Conservation (phyloP, 2,329 filamentous ascomycete genomes). For the Pseudocercospora vitis region DNA sequence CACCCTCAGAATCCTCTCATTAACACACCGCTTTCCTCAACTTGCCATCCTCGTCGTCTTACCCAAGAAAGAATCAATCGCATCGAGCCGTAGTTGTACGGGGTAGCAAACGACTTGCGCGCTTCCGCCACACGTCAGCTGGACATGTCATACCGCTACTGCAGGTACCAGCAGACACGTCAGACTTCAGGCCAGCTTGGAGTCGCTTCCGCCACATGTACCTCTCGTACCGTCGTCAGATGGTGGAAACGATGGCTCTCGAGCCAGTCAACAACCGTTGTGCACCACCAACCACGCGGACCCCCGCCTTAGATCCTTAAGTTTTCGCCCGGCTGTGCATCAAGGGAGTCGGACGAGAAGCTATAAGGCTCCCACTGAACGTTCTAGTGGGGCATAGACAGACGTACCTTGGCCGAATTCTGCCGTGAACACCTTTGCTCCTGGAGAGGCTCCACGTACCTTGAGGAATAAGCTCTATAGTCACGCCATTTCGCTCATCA, state of each 20-base stretch:
- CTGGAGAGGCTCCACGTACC: too few species aligned
- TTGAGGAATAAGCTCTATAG: too few species aligned
- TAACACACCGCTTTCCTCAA: too few species aligned
- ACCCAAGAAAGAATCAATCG: too few species aligned
- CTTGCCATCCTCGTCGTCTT: too few species aligned
- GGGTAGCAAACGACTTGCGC: too few species aligned
- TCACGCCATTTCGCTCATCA: too few species aligned
- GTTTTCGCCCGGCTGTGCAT: slow-evolving; percentile 15
- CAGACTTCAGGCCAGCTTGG: slow-evolving; percentile 14
- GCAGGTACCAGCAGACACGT: slow-evolving; percentile 27
- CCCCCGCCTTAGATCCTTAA: slow-evolving; percentile 15
- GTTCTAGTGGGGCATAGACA: slow-evolving; percentile 11
- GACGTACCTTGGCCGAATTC: slow-evolving; percentile 6
- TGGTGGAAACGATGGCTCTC: background rate
- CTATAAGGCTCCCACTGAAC: slow-evolving; percentile 16
- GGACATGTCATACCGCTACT: slow-evolving; percentile 1
- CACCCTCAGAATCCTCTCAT: too few species aligned
- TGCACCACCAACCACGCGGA: slow-evolving; percentile 18
- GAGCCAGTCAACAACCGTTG: slow-evolving; percentile 20
- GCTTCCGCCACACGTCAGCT: slow-evolving; percentile 8
- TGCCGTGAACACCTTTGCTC: too few species aligned
- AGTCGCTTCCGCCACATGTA: slow-evolving; percentile 1
- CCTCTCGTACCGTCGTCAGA: slow-evolving; percentile 11
- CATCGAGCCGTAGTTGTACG: too few species aligned
- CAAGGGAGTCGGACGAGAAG: slow-evolving; percentile 20